Percentiles rank a stretch among this genome's conserved stretches.
phyloP scores from a whole-genome alignment of 2,329 filamentous ascomycete species.

The Metarhizium album region DNA sequence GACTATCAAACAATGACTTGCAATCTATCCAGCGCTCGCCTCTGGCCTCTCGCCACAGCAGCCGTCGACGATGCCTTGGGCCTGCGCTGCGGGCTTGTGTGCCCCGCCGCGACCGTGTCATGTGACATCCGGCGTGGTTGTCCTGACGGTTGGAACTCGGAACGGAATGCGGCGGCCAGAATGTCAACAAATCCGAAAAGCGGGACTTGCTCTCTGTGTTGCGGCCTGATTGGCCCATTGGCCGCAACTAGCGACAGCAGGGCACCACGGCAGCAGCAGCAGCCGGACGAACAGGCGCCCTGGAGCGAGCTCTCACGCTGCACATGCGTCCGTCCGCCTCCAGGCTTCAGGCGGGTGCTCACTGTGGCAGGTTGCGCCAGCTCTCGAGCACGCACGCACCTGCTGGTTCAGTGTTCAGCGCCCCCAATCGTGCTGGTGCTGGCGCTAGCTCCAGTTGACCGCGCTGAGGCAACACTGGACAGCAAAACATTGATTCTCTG shows the following conservation, averaged over 20 bases:
- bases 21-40: neutral
- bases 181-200: slow-evolving; percentile 1
- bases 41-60: neutral
- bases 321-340: too few relatives aligned
- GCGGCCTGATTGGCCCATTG: neutral
- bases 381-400: too few relatives aligned
- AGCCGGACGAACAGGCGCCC: too few relatives aligned
- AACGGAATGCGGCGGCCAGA: neutral
- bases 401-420: too few relatives aligned
- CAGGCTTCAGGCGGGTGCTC: too few relatives aligned
- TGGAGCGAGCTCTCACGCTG: too few relatives aligned
- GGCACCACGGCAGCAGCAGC: neutral
- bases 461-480: neutral
- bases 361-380: too few relatives aligned
- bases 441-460: too few relatives aligned
- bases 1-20: neutral
- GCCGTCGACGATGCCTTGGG: too few relatives aligned
- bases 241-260: neutral
- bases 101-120: slow-evolving; percentile 2
- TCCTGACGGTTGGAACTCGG: neutral
- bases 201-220: neutral
- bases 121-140: neutral
- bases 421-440: too few relatives aligned
- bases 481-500: neutral
- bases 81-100: neutral